These are phyloP conservation scores for Astrephomene gubernaculifera DNA, from an alignment of 139 green algal genomes.

Conservation along the genomic window DNA sequence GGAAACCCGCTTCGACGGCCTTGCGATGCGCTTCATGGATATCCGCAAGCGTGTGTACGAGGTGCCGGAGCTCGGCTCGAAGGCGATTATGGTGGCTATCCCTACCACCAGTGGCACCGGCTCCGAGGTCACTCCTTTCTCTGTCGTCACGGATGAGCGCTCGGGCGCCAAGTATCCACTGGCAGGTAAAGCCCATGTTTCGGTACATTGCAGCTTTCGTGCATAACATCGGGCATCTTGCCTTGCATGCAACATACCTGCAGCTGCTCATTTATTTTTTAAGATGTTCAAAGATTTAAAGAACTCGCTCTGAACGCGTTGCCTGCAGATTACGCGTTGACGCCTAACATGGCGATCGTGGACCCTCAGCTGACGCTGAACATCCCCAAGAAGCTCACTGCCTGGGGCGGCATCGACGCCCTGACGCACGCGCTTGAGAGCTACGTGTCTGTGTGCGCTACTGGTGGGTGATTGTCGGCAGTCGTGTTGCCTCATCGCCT, in stretches of 20 bases:
- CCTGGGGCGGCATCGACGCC: slow-evolving; percentile 75
- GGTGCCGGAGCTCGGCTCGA: slow-evolving; percentile 62
- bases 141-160: slow-evolving; percentile 74
- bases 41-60: slow-evolving; percentile 81
- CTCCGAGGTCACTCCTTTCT: slow-evolving; percentile 79
- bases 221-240: too few relatives aligned
- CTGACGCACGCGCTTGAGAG: slow-evolving; percentile 79
- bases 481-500: too few relatives aligned
- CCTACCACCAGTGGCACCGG: slow-evolving; percentile 78
- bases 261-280: too few relatives aligned
- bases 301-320: neutral
- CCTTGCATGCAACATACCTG: too few relatives aligned
- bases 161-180: slow-evolving; percentile 74
- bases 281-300: too few relatives aligned
- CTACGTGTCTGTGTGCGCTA: slow-evolving; percentile 73
- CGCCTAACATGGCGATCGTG: slow-evolving; percentile 62
- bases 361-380: slow-evolving; percentile 62
- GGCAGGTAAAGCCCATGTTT: slow-evolving; percentile 11
- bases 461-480: slow-evolving; percentile 33
- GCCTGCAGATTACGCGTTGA: slow-evolving; percentile 70
- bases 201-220: neutral
- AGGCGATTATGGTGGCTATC: slow-evolving; percentile 66
- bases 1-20: slow-evolving; percentile 73
- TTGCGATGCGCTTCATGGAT: slow-evolving; percentile 85
- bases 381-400: slow-evolving; percentile 77